Conservation (phyloP, 768 basidiomycete genomes). For the Mycena amicta region DNA sequence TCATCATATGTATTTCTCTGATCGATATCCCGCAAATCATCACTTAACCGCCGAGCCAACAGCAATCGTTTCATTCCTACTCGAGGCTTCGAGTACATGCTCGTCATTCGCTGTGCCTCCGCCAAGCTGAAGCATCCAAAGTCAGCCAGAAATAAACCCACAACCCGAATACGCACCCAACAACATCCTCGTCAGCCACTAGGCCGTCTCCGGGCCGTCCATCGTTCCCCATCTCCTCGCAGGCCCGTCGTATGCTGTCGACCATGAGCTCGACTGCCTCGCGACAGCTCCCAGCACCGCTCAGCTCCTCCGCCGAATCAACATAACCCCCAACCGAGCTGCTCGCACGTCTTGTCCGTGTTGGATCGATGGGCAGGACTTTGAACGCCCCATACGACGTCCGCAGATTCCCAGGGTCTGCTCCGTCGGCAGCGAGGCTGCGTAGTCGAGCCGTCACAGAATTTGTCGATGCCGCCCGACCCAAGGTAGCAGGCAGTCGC, state of each 20-base stretch:
- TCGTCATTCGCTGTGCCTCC: slow-evolving; percentile 85
- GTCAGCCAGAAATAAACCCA: slow-evolving; percentile 14
- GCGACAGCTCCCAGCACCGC: slow-evolving; percentile 66
- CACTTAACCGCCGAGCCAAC: slow-evolving; percentile 29
- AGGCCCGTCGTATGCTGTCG: slow-evolving; percentile 67
- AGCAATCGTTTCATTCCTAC: slow-evolving; percentile 89
- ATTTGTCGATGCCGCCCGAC: slow-evolving; percentile 7
- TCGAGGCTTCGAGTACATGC: slow-evolving; percentile 89
- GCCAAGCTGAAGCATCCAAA: slow-evolving; percentile 63
- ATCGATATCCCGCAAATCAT: too few species aligned
- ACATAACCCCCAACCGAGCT: slow-evolving; percentile 47
- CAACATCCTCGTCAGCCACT: slow-evolving; percentile 70
- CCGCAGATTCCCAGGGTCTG: slow-evolving; percentile 34
- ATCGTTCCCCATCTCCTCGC: slow-evolving; percentile 48
- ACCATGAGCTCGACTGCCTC: slow-evolving; percentile 80
- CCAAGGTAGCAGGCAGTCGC: slow-evolving; percentile 17
- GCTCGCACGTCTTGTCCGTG: slow-evolving; percentile 49
- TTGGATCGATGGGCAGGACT: slow-evolving; percentile 72
- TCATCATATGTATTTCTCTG: too few species aligned
- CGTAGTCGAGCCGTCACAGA: slow-evolving; percentile 40
- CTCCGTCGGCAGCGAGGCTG: slow-evolving; percentile 33
- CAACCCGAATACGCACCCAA: slow-evolving; percentile 58
- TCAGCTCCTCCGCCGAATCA: slow-evolving; percentile 63
- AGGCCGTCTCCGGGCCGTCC: slow-evolving; percentile 53
- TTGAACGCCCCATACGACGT: slow-evolving; percentile 73